These are phyloP conservation scores for Jimgerdemannia lactiflua DNA, from an alignment of 192 early-diverging fungal species.

Conservation along the genomic window DNA sequence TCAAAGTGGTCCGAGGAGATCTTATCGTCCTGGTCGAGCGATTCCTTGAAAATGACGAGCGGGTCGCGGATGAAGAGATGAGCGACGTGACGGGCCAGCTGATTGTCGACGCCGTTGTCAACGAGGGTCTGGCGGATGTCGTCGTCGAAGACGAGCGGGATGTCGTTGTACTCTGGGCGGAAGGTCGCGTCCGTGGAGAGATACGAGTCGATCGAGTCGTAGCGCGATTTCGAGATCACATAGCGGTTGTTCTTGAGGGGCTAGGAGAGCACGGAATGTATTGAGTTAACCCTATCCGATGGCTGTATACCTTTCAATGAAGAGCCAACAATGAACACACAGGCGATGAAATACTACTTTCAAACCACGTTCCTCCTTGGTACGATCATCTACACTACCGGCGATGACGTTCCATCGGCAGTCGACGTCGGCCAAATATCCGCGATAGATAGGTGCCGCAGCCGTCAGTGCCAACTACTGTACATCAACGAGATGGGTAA, in stretches of 20 bases:
- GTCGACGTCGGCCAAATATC: conserved; percentile 94
- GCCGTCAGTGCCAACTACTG: conserved; percentile 83
- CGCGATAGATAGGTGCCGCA: conserved; percentile 89
- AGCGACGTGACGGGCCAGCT: conserved; percentile 87
- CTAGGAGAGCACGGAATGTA: conserved; percentile 24
- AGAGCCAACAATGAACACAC: conserved; percentile 2
- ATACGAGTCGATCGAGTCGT: conserved; percentile 92
- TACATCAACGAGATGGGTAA: neutral
- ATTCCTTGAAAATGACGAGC: conserved; percentile 90
- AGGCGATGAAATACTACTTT: conserved; percentile 34
- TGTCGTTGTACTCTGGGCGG: conserved; percentile 92
- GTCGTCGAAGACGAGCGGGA: conserved; percentile 76
- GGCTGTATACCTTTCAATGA: conserved; percentile 1
- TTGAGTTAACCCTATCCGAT: neutral
- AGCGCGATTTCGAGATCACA: conserved; percentile 94
- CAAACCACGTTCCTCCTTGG: conserved; percentile 83
- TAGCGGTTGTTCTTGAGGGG: conserved; percentile 70
- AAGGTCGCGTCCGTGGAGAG: conserved; percentile 68
- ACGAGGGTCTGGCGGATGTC: conserved; percentile 72
- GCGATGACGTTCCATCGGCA: conserved; percentile 98
- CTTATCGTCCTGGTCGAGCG: conserved; percentile 84
- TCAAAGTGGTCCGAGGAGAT: conserved; percentile 94
- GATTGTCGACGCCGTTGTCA: conserved; percentile 80
- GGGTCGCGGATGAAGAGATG: conserved; percentile 99
- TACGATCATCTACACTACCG: conserved; percentile 90